Evolutionary conservation across 2,329 filamentous ascomycete species (phyloP).

Genomic region (Graphiopsis chlorocephala): DNA sequence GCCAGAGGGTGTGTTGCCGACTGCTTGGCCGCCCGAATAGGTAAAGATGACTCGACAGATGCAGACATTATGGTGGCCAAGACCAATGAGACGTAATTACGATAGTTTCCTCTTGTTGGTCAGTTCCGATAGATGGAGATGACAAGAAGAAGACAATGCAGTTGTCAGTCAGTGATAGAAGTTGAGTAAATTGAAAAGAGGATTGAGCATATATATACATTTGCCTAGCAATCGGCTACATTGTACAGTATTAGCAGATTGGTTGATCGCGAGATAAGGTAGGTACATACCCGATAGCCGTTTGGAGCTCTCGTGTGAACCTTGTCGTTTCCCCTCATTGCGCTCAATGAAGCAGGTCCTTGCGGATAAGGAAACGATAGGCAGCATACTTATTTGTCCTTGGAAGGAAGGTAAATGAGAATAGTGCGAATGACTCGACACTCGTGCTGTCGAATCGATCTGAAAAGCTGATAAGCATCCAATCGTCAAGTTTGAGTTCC

Average conservation of each 20-base stretch:
- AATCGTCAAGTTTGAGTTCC: neutral
- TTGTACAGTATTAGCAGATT: neutral
- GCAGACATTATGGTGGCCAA: conserved; percentile 1
- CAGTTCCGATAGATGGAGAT: neutral
- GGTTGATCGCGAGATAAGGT: neutral
- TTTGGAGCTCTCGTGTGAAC: neutral
- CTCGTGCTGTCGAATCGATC: neutral
- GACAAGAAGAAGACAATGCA: neutral
- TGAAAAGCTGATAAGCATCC: neutral
- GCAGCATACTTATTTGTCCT: neutral
- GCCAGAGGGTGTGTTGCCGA: conserved; percentile 55
- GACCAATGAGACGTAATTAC: neutral
- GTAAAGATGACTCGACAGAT: conserved; percentile 23
- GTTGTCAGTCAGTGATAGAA: neutral
- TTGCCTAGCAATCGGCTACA: neutral
- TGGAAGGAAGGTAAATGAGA: neutral
- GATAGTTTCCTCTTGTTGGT: neutral
- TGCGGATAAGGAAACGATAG: neutral
- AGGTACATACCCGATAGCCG: neutral
- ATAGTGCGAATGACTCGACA: neutral
- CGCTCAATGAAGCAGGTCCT: neutral
- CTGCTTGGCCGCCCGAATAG: conserved; percentile 26
- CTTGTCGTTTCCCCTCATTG: neutral
- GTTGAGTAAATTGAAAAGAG: no score
- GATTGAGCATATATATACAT: neutral